Percentiles rank a stretch among this genome's conserved stretches.
Conservation (phyloP, 2,329 filamentous ascomycete genomes). For the Ophiocordyceps polyrhachis-furcata region DNA sequence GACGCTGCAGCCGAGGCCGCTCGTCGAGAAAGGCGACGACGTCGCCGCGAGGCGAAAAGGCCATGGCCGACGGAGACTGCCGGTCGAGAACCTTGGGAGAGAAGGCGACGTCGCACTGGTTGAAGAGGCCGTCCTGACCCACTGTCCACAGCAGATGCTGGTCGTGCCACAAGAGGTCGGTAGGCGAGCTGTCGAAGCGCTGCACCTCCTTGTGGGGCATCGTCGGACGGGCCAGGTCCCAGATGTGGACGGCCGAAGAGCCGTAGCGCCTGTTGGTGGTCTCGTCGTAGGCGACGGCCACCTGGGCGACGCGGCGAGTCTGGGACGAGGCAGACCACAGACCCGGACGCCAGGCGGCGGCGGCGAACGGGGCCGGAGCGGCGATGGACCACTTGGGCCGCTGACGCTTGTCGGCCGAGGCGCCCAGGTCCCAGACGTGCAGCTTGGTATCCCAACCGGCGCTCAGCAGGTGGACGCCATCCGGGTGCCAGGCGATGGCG, state of each 20-base stretch:
- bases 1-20: constrained; percentile 23
- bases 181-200: constrained; percentile 37
- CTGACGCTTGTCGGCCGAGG: constrained; percentile 40
- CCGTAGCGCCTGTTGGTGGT: constrained; percentile 32
- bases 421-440: constrained; percentile 46
- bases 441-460: constrained; percentile 42
- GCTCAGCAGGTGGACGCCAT: constrained; percentile 46
- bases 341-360: constrained; percentile 43
- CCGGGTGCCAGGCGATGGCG: constrained; percentile 47
- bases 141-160: constrained; percentile 49
- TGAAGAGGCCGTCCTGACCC: constrained; percentile 41
- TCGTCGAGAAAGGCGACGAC: constrained; percentile 44
- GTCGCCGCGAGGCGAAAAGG: constrained; percentile 41
- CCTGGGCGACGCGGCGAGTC: constrained; percentile 38
- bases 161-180: constrained; percentile 42
- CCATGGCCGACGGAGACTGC: constrained; percentile 39
- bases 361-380: constrained; percentile 39
- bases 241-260: constrained; percentile 42
- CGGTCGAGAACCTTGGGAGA: constrained; percentile 44
- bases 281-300: constrained; percentile 44
- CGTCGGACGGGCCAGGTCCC: constrained; percentile 48
- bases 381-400: constrained; percentile 44
- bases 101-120: constrained; percentile 46
- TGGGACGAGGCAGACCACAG: constrained; percentile 47
- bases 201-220: constrained; percentile 50